Evolutionary conservation across 371 early-diverging fungal genomes (phyloP), one percentile per base, ranked within the genome.

Genomic region (Mucor irregularis): DNA sequence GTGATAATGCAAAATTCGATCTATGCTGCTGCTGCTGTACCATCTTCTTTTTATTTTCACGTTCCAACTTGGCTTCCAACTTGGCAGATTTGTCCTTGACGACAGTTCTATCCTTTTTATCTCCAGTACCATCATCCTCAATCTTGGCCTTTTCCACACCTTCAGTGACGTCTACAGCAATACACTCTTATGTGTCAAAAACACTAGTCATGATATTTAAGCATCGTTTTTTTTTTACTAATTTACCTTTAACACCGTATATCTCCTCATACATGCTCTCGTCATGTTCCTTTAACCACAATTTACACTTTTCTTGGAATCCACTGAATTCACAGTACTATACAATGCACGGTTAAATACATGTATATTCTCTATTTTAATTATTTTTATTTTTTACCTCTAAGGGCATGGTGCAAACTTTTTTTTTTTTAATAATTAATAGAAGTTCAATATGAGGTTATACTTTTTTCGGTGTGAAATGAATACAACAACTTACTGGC

Each of bases 291-390:
- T 75, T 71, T 40, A 93, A 71, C 93, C 94, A 93, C 21, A 78
- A 66, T 66, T 90, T 87, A 76, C 95, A 95, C 61, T 90, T 87
- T 34, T 84, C 86, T 30, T 81, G 75, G 5, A 88, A 85, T 33
- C 89, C 83, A n/a, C 92, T 90, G 59, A 87, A 93, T 77, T 91
- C 92, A 79, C 96, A 96, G 74, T 90, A 94, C 91, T 96, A 59
- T 11, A 33, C 43, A 26, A 51, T 29, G 43, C 31, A 31, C 45
- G 51, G 14, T 64, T 35, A 49, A 13, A 33, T 9, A 48, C 29
- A 31, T 26, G 21, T 29, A 30, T 22, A 30, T 4, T 29, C 24
- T 9, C n/a, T 24, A 38, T 22, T 52, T 22, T 16, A 10, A 11
- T 49, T 1, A 14, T 17, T 22, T 51, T 4, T n/a, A 29, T n/a